These are phyloP conservation scores for Cyberlindnera mycetangii DNA, from an alignment of 805 yeast species.

Conservation along the genomic window DNA sequence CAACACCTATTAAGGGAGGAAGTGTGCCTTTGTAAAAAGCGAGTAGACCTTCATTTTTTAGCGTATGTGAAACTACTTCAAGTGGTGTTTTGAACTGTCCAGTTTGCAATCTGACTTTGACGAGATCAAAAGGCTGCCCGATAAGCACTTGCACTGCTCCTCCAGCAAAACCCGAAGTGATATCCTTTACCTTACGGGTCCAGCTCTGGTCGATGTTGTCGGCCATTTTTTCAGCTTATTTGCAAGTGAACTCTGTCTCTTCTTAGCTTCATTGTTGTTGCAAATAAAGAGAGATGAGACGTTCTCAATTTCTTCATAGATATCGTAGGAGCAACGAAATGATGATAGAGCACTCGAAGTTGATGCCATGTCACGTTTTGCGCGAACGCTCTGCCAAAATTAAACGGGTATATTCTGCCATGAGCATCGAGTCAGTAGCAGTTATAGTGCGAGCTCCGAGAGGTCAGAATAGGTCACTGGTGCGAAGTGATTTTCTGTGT, in stretches of 20 bases:
- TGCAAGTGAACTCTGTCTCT: too few relatives aligned
- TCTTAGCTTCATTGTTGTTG: background rate
- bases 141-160: constrained; percentile 94
- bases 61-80: constrained; percentile 67
- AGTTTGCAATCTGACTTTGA: constrained; percentile 89
- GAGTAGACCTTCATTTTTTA: constrained; percentile 75
- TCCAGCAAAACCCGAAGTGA: constrained; percentile 86
- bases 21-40: constrained; percentile 94
- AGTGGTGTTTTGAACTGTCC: constrained; percentile 76
- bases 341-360: constrained; percentile 4
- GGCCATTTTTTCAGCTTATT: constrained; percentile 1
- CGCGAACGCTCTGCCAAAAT: too few relatives aligned
- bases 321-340: too few relatives aligned
- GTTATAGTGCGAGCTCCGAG: too few relatives aligned
- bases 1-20: constrained; percentile 91
- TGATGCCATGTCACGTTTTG: constrained; percentile 14
- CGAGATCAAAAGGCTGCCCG: constrained; percentile 92
- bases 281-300: background rate
- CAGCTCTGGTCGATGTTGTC: constrained; percentile 14
- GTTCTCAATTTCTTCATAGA: too few relatives aligned
- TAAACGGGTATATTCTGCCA: background rate
- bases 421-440: background rate
- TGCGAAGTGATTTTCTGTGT: too few relatives aligned
- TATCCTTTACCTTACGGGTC: constrained; percentile 44
- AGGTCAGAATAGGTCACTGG: too few relatives aligned